Evolutionary conservation across 768 basidiomycete species (phyloP), one percentile per base, ranked within the genome.

Genomic region (Scleroderma bovista): DNA sequence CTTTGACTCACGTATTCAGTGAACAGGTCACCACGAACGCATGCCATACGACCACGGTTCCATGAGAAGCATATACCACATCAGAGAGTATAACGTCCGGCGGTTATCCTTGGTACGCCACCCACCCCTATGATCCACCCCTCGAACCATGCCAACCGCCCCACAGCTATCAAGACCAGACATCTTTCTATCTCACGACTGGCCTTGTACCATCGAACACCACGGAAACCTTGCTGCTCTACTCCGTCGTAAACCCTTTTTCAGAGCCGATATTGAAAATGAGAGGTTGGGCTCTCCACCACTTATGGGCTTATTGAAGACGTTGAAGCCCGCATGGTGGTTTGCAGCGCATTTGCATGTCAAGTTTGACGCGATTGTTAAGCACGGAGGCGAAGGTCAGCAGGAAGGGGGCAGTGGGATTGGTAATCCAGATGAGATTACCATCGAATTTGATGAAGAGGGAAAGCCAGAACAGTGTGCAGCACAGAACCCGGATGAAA

Each of bases 171-270:
- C 83, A 4, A 72, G 75, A 10, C 77, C 84, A 6, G 69, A 82
- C 24, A 77, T 98, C 23, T 90, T 97, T 72, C 75, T 98, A 32
- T 97, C 94, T 2, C 95, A 99, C 63, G 96, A 98, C 67, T 99
- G 95, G 96, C 96, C 96, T 0, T 77, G 80, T 37, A 75, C 75
- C 2, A 93, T 99, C 47, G 92, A 88, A 51, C 80, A 82, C 9
- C 75, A 93, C 55, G 93, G 94, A 16, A 77, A 97, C 59, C 65
- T 84, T 7, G 58, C 61, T 6, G 72, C 60, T 9, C 73, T 99
- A 0, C 69, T 98, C 13, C 73, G 81, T 3, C 77, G 79, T 38
- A 98, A 94, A 63, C 81, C 83, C 1, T 88, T 85, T 69, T 86
- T 97, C 62, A 73, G 74, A 32, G 69, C 73, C 22, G 91, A 97